phyloP scores from a whole-genome alignment of 1,284 basidiomycete genomes.

The Anthracocystis walkeri region DNA sequence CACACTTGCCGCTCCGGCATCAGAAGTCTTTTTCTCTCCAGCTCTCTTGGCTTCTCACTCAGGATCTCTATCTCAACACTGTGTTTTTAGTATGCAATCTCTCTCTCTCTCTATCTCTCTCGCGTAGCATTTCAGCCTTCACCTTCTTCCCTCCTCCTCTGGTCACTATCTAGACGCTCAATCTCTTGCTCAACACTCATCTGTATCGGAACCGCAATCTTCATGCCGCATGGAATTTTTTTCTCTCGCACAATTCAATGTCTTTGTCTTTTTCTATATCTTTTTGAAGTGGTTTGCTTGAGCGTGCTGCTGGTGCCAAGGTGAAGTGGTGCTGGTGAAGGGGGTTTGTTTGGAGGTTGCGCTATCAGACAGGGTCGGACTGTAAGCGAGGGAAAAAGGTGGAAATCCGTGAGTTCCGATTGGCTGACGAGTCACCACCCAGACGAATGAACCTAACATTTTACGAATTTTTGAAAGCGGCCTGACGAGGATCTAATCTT shows the following conservation, averaged over 20 bases:
- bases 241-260: conserved; percentile 24
- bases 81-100: conserved; percentile 45
- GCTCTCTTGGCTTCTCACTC: conserved; percentile 16
- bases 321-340: not conserved
- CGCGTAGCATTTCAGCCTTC: not conserved
- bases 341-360: not conserved
- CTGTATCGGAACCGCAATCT: conserved; percentile 31
- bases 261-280: conserved; percentile 13
- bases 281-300: not conserved
- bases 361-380: not conserved
- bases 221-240: conserved; percentile 22
- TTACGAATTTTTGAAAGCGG: conserved; percentile 5
- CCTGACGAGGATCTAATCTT: conserved; percentile 14
- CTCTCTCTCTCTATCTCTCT: conserved; percentile 8
- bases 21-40: conserved; percentile 14
- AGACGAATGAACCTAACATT: not conserved
- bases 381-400: not conserved
- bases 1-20: conserved; percentile 4
- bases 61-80: conserved; percentile 14
- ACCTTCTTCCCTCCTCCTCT: not conserved
- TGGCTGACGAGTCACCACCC: conserved; percentile 35
- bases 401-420: conserved; percentile 37
- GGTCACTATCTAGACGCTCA: conserved; percentile 20
- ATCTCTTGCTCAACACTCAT: conserved; percentile 1
- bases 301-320: not conserved